Base-by-base conservation (phyloP, 2,329 filamentous ascomycete genomes). In the Cordyceps pruinosa region DNA sequence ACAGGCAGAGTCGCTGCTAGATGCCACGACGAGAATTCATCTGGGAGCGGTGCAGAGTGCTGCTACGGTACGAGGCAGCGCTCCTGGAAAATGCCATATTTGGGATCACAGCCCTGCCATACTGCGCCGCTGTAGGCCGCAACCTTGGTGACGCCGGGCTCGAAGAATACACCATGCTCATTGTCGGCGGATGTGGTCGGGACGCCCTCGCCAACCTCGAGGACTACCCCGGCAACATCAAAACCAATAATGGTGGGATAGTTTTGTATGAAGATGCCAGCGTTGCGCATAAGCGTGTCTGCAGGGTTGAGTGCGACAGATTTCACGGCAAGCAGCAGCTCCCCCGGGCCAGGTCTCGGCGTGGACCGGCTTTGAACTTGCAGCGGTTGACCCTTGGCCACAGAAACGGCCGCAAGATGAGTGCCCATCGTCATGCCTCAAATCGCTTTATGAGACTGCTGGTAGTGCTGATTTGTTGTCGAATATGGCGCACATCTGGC, bases 281-380 rank as follows among this genome's bases (percentile, higher is more conserved):
- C 60, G 25, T 71, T 66, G n/a, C 74, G 76, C 67, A 75, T 73
- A 46, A 67, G 46, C 51, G 21, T 57, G 58, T 81, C 78, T 51
- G 76, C 69, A 2, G 77, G 77, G 59, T 81, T 81, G 37, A 80
- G 65, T 15, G 76, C 77, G 5, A 79, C 64, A 3, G 77, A 74
- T 51, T 76, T 75, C 61, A 79, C 72, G 1, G 65, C 71, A 55
- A 81, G 66, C 25, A 80, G 75, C 52, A 81, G 66, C 44, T 81
- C 77, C 30, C 62, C 64, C 19, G 74, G 73, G 0, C 76, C 75
- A 42, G 77, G 74, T 8, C 72, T 72, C 4, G 75, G 77, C 0
- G 76, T 79, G 1, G 66, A 60, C 4, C 75, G 73, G 13, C 65
- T 26, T 56, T 68, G 68, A 41, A 77, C 15, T 57, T 69, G 48